phyloP scores from a whole-genome alignment of 768 basidiomycete species.

The Harrya chromipes region DNA sequence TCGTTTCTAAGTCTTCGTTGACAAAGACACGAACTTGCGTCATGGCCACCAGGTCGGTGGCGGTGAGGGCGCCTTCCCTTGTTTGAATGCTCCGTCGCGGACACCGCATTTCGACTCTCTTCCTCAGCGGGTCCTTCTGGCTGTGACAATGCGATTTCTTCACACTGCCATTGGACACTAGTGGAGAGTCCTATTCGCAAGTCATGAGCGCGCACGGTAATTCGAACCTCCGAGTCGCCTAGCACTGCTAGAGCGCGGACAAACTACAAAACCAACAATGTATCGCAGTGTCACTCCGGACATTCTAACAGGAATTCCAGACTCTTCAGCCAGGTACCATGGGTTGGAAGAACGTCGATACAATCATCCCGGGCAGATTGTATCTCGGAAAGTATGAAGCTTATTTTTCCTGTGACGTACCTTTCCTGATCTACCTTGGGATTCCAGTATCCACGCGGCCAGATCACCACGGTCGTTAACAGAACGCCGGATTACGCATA shows the following conservation, averaged over 20 bases:
- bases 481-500: constrained; percentile 75
- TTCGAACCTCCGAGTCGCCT: constrained; percentile 29
- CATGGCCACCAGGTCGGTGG: constrained; percentile 28
- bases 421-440: constrained; percentile 44
- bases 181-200: constrained; percentile 20
- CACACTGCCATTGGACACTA: constrained; percentile 31
- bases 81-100: constrained; percentile 29
- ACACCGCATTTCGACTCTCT: constrained; percentile 27
- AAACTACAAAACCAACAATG: constrained; percentile 37
- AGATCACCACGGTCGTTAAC: constrained; percentile 66
- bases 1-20: constrained; percentile 9
- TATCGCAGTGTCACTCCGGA: constrained; percentile 12
- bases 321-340: constrained; percentile 23
- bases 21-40: constrained; percentile 16
- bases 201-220: constrained; percentile 29
- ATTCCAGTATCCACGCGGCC: constrained; percentile 61
- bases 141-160: constrained; percentile 31
- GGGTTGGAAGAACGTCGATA: constrained; percentile 65
- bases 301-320: constrained; percentile 30
- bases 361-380: constrained; percentile 61
- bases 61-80: constrained; percentile 30
- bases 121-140: constrained; percentile 27
- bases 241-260: constrained; percentile 18
- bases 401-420: constrained; percentile 19
- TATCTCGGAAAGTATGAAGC: constrained; percentile 71